phyloP scores from a whole-genome alignment of 2,329 filamentous ascomycete genomes.

The Acrodontium crateriforme region DNA sequence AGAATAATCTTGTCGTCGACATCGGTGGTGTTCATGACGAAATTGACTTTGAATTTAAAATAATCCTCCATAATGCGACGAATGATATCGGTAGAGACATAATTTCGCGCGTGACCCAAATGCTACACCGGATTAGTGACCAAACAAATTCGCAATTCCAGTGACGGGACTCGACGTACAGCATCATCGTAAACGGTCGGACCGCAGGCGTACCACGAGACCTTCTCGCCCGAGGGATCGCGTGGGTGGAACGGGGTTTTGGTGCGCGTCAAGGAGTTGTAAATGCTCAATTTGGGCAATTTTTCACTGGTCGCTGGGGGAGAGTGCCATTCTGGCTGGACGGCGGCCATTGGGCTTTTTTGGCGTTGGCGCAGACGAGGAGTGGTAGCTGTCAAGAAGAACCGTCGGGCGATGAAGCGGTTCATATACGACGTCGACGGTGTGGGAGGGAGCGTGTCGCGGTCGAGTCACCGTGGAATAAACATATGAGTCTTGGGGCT shows the following conservation, averaged over 20 bases:
- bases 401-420: background rate
- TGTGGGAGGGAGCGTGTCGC: background rate
- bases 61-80: slow-evolving; percentile 70
- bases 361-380: slow-evolving; percentile 3
- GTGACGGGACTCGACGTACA: no score
- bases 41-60: slow-evolving; percentile 68
- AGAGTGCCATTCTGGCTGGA: slow-evolving; percentile 20
- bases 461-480: no score
- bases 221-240: slow-evolving; percentile 50
- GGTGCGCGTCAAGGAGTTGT: slow-evolving; percentile 64
- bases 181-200: slow-evolving; percentile 69
- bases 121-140: no score
- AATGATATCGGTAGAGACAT: slow-evolving; percentile 81
- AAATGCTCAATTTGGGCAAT: slow-evolving; percentile 52
- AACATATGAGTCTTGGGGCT: no score
- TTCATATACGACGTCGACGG: background rate
- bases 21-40: slow-evolving; percentile 90
- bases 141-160: no score
- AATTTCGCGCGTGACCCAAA: slow-evolving; percentile 74
- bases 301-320: slow-evolving; percentile 21
- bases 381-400: background rate
- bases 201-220: slow-evolving; percentile 82
- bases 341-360: slow-evolving; percentile 6
- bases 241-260: slow-evolving; percentile 64
- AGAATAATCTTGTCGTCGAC: slow-evolving; percentile 52